Percentiles rank a stretch among this genome's conserved stretches.
phyloP scores from a whole-genome alignment of 495 filamentous ascomycete genomes.

The Aspergillus steynii region DNA sequence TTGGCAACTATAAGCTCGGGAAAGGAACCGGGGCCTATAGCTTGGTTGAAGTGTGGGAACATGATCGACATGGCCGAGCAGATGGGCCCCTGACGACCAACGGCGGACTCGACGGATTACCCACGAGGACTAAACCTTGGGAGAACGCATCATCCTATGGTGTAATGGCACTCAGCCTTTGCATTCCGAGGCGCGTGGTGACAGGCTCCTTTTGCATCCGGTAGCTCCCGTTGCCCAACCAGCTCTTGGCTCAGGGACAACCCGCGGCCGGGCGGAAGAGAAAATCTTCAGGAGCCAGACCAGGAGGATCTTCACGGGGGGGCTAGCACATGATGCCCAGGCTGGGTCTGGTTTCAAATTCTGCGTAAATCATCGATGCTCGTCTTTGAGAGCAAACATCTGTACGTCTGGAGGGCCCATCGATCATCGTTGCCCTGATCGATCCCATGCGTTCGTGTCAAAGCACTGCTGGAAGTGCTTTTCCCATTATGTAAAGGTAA shows the following conservation, averaged over 20 bases:
- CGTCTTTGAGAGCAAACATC: background rate
- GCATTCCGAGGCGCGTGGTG: conserved; percentile 3
- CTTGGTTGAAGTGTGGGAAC: conserved; percentile 15
- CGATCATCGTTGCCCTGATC: conserved; percentile 1
- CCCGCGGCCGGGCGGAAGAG: conserved; percentile 5
- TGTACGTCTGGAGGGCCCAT: background rate
- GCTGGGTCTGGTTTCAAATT: background rate
- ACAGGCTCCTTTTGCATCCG: conserved; percentile 3
- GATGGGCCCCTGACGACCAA: conserved; percentile 14
- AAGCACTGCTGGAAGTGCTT: background rate
- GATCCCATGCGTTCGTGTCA: background rate
- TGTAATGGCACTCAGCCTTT: background rate
- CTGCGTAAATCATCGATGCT: background rate
- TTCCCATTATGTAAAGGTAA: background rate
- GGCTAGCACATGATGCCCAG: conserved; percentile 5
- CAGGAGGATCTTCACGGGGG: conserved; percentile 9
- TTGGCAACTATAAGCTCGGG: conserved; percentile 16
- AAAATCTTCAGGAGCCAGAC: conserved; percentile 1
- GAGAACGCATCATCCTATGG: conserved; percentile 4
- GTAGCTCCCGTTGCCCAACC: conserved; percentile 13
- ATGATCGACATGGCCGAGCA: conserved; percentile 15
- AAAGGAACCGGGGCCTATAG: conserved; percentile 14
- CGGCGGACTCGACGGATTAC: background rate
- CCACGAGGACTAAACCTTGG: conserved; percentile 5
- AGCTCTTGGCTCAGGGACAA: conserved; percentile 11